These are phyloP conservation scores for Angophora floribunda DNA, from an alignment of 345 rosid species.

Conservation along the genomic window DNA sequence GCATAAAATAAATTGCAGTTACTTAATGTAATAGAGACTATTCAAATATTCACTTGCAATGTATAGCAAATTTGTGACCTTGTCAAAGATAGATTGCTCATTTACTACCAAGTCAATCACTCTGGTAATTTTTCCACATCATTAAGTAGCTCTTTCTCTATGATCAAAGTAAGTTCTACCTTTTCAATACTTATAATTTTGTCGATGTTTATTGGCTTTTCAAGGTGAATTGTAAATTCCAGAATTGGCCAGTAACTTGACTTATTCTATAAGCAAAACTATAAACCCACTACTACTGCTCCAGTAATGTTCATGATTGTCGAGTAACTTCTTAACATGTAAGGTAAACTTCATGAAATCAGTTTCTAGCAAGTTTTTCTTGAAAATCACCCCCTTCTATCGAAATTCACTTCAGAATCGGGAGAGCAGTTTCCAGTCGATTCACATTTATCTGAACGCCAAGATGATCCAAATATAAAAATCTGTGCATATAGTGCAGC, in stretches of 20 bases:
- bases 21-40: rapidly evolving
- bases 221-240: neutral
- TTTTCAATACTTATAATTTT: neutral
- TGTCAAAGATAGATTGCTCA: rapidly evolving
- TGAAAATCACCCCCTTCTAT: neutral
- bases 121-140: neutral
- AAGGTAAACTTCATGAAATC: neutral
- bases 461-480: neutral
- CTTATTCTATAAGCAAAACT: neutral
- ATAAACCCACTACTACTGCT: neutral
- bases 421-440: rapidly evolving
- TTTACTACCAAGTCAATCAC: rapidly evolving
- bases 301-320: neutral
- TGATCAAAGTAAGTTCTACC: rapidly evolving
- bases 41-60: neutral
- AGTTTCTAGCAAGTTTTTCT: neutral
- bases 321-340: rapidly evolving
- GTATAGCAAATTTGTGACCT: neutral
- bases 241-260: neutral
- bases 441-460: neutral
- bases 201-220: neutral
- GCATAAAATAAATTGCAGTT: rapidly evolving
- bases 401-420: neutral
- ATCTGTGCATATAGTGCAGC: neutral
- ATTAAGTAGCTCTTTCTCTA: neutral